Evolutionary conservation across 106 monocot species (phyloP), one percentile per base, ranked within the genome.

Genomic region (Allium cepa): DNA sequence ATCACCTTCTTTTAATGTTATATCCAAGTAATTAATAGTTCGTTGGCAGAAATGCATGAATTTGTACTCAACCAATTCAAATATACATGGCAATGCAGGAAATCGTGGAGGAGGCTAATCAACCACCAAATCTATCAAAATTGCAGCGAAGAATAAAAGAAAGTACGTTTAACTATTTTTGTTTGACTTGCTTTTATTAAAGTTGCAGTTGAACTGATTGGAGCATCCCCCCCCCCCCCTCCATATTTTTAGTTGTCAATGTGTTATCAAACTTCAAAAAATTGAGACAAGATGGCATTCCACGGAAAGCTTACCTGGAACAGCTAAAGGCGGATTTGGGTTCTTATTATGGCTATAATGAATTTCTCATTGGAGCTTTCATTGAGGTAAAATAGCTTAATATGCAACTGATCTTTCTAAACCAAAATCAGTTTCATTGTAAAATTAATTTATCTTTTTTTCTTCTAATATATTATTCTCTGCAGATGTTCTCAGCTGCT

Each of bases 331-430:
- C 77, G 13, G 97, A 92, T 63, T 64, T 99, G 47, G 76, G 78
- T 72, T 59, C 84, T 46, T 92, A 90, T 70, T 99, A 99, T 79
- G 92, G 89, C 55, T 97, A 97, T 59, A 97, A 92, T 67, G 97
- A 90, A 28, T 97, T 92, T 72, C 82, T 97, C 11, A 79, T 92
- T n/a, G 80, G 71, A 17, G 76, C 67, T 64, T 66, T 97, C 68
- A 74, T 92, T 46, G 97, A 97, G 88, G 97, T 92, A 71, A 13
- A 28, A 7, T 15, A 53, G 14, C 18, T n/a, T 47, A 3, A 27
- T 47, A n/a, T 50, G 61, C 46, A 8, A 8, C 53, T 68, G 12
- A 22, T 62, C n/a, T 48, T 36, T 36, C 36, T 5, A 5, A 4
- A 36, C 1, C 36, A 36, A 36, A 36, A 22, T 46, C 10, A 51